phyloP scores from a whole-genome alignment of 176 grass and related monocot genomes.

The Lolium perenne region DNA sequence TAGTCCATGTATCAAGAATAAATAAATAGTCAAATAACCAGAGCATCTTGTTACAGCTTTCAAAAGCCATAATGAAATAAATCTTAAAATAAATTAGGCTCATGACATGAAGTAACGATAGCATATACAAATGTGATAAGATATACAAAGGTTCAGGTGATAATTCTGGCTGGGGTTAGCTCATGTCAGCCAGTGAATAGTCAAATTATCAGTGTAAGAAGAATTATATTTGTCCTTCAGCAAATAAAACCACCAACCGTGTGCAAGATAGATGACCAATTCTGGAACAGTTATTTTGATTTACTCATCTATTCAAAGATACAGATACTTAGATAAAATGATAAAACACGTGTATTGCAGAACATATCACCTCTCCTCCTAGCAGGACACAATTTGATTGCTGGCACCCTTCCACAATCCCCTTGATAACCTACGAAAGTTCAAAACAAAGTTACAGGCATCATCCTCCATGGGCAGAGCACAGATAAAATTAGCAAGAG shows the following conservation, averaged over 20 bases:
- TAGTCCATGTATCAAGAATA: neutral
- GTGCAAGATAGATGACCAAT: neutral
- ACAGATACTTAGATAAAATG: neutral
- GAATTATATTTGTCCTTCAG: neutral
- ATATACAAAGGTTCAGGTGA: neutral
- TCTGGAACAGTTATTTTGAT: neutral
- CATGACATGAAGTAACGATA: neutral
- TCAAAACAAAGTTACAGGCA: neutral
- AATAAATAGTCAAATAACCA: conserved; percentile 1
- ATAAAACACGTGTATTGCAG: neutral
- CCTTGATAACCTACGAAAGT: conserved; percentile 78
- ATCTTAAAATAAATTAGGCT: neutral
- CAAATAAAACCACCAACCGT: neutral
- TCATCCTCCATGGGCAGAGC: neutral
- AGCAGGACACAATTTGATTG: conserved; percentile 84
- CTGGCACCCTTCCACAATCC: conserved; percentile 87
- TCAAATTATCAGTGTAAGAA: neutral
- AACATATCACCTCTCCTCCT: conserved; percentile 79
- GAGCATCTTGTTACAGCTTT: conserved; percentile 9
- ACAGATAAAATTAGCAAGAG: neutral
- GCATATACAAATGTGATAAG: neutral
- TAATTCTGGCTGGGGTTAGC: neutral
- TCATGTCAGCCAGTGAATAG: neutral
- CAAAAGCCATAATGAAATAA: neutral
- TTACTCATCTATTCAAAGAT: neutral